phyloP scores from a whole-genome alignment of 2,329 filamentous ascomycete genomes.

The Ophiostoma sp. region DNA sequence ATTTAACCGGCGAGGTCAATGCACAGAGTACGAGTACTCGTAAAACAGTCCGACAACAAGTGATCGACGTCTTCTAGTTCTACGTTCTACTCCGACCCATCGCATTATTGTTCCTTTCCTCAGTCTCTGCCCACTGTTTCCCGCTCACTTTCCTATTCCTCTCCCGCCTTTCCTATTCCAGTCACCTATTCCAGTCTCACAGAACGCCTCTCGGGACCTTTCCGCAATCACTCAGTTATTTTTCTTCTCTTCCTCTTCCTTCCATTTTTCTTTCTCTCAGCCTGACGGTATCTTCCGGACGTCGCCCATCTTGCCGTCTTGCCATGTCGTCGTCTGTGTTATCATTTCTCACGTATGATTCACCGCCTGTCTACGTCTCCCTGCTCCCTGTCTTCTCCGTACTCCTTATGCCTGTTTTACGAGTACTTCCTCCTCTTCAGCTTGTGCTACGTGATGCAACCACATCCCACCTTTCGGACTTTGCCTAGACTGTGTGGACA shows the following conservation, averaged over 20 bases:
- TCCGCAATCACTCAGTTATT: no score
- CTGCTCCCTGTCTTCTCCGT: not conserved
- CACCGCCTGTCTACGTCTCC: not conserved
- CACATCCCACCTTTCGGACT: not conserved
- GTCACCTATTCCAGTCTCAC: no score
- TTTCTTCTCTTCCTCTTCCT: not conserved
- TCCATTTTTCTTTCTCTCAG: not conserved
- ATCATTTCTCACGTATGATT: conserved; percentile 1
- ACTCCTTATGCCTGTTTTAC: not conserved
- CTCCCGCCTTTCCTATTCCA: no score
- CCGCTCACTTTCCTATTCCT: not conserved
- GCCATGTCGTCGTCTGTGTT: not conserved
- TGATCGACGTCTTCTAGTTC: not conserved
- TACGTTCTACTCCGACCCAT: no score
- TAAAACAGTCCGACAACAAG: not conserved
- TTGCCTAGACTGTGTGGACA: not conserved
- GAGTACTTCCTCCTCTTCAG: not conserved
- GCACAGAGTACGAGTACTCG: no score
- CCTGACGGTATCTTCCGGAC: not conserved
- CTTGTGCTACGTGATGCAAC: not conserved
- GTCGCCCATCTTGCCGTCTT: not conserved
- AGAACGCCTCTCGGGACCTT: no score
- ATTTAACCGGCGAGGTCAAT: not conserved
- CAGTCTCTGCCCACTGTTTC: not conserved
- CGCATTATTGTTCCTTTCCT: no score